phyloP scores from a whole-genome alignment of 1,284 basidiomycete genomes.

The Schizophyllum amplum region DNA sequence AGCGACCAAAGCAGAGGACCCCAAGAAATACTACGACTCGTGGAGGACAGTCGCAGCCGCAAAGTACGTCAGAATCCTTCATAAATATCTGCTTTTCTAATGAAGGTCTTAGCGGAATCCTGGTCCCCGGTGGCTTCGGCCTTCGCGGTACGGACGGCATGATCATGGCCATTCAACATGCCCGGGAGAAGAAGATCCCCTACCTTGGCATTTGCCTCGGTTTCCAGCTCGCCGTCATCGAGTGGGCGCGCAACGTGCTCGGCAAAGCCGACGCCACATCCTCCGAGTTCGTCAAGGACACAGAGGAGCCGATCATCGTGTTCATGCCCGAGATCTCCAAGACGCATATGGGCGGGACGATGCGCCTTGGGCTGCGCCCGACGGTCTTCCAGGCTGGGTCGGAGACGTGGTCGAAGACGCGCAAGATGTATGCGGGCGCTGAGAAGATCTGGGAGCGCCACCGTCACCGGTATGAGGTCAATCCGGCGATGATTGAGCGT shows the following conservation, averaged over 20 bases:
- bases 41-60: conserved; percentile 92
- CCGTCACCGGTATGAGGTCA: conserved; percentile 96
- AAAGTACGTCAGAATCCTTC: no score
- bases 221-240: conserved; percentile 95
- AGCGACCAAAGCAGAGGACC: conserved; percentile 68
- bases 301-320: conserved; percentile 74
- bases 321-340: conserved; percentile 99
- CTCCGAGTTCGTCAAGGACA: conserved; percentile 63
- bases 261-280: conserved; percentile 84
- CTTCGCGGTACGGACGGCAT: conserved; percentile 93
- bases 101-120: no score
- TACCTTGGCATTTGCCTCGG: conserved; percentile 97
- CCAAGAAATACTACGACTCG: conserved; percentile 92
- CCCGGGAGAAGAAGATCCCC: conserved; percentile 89
- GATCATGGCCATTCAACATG: conserved; percentile 96
- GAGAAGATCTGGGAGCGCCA: conserved; percentile 94
- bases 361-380: conserved; percentile 93
- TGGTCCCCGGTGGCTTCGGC: conserved; percentile 95
- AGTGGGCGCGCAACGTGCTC: conserved; percentile 88
- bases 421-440: conserved; percentile 82
- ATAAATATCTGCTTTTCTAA: no score
- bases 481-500: conserved; percentile 78
- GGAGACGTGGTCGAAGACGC: conserved; percentile 58
- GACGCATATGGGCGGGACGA: conserved; percentile 97
- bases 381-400: conserved; percentile 76